These are phyloP conservation scores for Fusarium tjaetaba DNA, from an alignment of 2,329 filamentous ascomycete genomes.

Conservation along the genomic window DNA sequence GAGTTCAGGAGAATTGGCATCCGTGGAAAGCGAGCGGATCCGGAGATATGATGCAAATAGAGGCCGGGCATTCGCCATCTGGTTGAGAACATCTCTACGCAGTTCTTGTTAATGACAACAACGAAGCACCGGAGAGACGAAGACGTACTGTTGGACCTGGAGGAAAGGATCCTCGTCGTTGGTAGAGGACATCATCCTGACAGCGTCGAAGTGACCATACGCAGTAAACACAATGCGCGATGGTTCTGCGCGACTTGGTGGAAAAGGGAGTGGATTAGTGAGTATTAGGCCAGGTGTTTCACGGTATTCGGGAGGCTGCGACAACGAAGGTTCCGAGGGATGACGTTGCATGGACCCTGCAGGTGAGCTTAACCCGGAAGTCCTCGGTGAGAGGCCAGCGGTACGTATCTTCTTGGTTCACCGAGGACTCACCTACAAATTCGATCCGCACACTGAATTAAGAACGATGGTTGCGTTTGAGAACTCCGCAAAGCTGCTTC, in stretches of 20 bases:
- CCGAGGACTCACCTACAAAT: conserved; percentile 42
- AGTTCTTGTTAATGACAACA: conserved; percentile 13
- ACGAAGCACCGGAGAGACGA: neutral
- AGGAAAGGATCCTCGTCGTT: conserved; percentile 77
- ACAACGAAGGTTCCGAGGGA: conserved; percentile 38
- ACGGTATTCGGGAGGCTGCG: conserved; percentile 32
- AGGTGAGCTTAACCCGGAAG: conserved; percentile 19
- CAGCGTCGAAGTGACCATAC: conserved; percentile 23
- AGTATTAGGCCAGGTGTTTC: conserved; percentile 11
- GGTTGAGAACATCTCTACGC: conserved; percentile 85
- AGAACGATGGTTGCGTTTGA: conserved; percentile 31
- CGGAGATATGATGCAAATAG: conserved; percentile 95
- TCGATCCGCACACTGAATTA: conserved; percentile 27
- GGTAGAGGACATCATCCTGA: conserved; percentile 73
- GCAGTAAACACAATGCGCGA: conserved; percentile 30
- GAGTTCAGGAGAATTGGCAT: conserved; percentile 82
- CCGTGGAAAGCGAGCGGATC: conserved; percentile 85
- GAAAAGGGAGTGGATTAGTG: neutral
- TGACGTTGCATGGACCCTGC: conserved; percentile 45
- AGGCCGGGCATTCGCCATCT: conserved; percentile 82
- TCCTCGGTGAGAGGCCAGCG: conserved; percentile 14
- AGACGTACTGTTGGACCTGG: conserved; percentile 73
- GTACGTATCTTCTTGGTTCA: conserved; percentile 35
- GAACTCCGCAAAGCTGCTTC: conserved; percentile 2
- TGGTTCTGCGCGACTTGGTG: neutral